phyloP scores from a whole-genome alignment of 2,329 filamentous ascomycete genomes.

The Sporothrix curviconia region DNA sequence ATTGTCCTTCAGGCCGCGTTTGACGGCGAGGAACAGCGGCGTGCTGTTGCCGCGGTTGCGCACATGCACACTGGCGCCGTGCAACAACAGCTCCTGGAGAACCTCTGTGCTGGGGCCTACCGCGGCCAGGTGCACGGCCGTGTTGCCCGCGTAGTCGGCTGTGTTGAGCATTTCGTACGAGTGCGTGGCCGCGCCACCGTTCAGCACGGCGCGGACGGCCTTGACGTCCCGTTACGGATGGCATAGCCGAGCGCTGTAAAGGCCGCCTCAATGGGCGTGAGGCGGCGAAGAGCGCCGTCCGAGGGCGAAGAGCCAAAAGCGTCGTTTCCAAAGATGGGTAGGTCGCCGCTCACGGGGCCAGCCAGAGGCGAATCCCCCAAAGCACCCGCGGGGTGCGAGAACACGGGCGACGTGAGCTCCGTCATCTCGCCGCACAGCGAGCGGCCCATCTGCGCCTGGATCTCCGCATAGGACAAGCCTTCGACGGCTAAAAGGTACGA shows the following conservation, averaged over 20 bases:
- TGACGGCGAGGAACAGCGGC: conserved; percentile 56
- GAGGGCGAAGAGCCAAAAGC: not conserved
- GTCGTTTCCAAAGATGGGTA: not conserved
- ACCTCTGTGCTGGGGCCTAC: conserved; percentile 49
- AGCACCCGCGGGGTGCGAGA: conserved; percentile 62
- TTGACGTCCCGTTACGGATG: conserved; percentile 65
- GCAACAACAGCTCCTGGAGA: conserved; percentile 50
- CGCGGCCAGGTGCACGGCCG: conserved; percentile 53
- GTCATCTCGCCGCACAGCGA: conserved; percentile 83
- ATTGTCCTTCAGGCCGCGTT: conserved; percentile 48
- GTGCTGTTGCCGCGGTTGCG: conserved; percentile 61
- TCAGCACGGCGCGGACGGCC: conserved; percentile 60
- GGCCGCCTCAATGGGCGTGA: conserved; percentile 50
- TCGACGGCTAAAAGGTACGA: conserved; percentile 73
- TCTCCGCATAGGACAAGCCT: conserved; percentile 55
- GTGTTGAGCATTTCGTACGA: conserved; percentile 57
- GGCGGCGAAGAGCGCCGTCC: conserved; percentile 24
- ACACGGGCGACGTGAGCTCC: conserved; percentile 63
- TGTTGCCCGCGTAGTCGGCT: conserved; percentile 77
- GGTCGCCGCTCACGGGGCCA: not conserved
- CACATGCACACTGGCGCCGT: conserved; percentile 61
- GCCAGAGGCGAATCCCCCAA: conserved; percentile 28
- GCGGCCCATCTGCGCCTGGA: conserved; percentile 63
- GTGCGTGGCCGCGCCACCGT: conserved; percentile 47
- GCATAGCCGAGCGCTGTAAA: conserved; percentile 75